A percentile compares a stretch with the other conserved stretches of the same genome.
Conservation (phyloP, 306 rosid species). For the Trichosanthes truncata region DNA sequence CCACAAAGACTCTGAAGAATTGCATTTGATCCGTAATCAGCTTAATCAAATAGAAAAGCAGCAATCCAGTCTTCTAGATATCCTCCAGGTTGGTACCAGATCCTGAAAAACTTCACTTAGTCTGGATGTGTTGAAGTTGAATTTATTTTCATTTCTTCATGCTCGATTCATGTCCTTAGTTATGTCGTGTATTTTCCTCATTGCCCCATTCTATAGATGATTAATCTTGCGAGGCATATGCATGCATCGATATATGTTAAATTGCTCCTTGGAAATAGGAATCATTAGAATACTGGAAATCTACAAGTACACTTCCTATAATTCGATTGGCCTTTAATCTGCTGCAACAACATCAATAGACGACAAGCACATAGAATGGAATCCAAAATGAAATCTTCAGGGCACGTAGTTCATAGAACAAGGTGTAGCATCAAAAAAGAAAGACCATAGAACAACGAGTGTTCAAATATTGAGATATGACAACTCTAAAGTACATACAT, state of each 20-base stretch:
- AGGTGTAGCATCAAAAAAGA: not conserved
- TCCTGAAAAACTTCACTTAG: not conserved
- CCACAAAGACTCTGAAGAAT: conserved; percentile 57
- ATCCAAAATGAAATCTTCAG: not conserved
- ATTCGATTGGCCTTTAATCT: not conserved
- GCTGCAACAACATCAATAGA: not conserved
- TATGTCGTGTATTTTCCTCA: not conserved
- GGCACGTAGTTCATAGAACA: not conserved
- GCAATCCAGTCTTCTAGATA: conserved; percentile 79
- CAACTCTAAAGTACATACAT: not conserved
- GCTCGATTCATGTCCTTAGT: not conserved
- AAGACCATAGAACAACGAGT: not conserved
- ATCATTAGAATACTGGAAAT: not conserved
- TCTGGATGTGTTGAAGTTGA: not conserved
- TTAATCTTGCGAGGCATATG: not conserved
- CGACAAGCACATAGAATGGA: not conserved
- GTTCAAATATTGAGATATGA: not conserved
- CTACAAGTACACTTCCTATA: not conserved
- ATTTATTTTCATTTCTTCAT: conserved; percentile 1
- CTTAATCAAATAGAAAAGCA: conserved; percentile 86
- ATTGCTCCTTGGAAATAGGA: not conserved
- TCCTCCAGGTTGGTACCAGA: conserved; percentile 65
- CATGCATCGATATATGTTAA: not conserved
- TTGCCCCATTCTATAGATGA: not conserved
- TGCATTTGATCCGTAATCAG: conserved; percentile 68